Evolutionary conservation across 768 basidiomycete species (phyloP).

Genomic region (Leucosporidium scottii): DNA sequence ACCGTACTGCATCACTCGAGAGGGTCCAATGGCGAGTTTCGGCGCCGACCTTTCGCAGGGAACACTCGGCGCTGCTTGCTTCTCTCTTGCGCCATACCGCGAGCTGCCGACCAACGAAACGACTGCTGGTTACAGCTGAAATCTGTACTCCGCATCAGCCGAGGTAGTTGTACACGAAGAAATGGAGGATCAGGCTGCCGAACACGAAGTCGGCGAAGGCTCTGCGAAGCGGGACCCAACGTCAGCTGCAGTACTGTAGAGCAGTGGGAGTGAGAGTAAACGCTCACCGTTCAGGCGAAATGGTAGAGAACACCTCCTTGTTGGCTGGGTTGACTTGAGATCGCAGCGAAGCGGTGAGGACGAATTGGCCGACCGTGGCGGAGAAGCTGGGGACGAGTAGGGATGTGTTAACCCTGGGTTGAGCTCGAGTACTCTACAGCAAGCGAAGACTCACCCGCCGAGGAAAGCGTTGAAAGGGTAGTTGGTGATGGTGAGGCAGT

Average conservation of each 20-base stretch:
- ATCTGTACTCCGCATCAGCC: conserved; percentile 49
- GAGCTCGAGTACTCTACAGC: background rate
- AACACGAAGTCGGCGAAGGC: conserved; percentile 95
- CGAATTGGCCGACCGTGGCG: conserved; percentile 93
- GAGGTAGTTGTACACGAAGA: conserved; percentile 98
- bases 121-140: background rate
- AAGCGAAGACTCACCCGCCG: conserved; percentile 63
- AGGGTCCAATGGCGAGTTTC: too few relatives aligned
- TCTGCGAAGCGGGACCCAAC: conserved; percentile 46
- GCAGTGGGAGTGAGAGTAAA: background rate
- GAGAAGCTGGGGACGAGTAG: conserved; percentile 57
- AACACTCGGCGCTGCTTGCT: too few relatives aligned
- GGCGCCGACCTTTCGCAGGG: too few relatives aligned
- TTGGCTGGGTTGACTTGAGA: conserved; percentile 86
- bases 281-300: conserved; percentile 65
- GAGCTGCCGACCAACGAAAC: too few relatives aligned
- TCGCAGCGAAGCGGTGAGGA: conserved; percentile 82
- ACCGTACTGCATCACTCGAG: too few relatives aligned
- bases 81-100: too few relatives aligned
- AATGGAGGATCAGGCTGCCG: conserved; percentile 91
- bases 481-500: conserved; percentile 82
- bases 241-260: background rate
- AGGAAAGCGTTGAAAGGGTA: conserved; percentile 98
- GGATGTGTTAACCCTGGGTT: background rate
- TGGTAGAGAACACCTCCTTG: conserved; percentile 71